Percentiles rank a stretch among this genome's conserved stretches.
Evolutionary conservation across 768 basidiomycete species (phyloP).

Genomic region (Boletellus ananas): DNA sequence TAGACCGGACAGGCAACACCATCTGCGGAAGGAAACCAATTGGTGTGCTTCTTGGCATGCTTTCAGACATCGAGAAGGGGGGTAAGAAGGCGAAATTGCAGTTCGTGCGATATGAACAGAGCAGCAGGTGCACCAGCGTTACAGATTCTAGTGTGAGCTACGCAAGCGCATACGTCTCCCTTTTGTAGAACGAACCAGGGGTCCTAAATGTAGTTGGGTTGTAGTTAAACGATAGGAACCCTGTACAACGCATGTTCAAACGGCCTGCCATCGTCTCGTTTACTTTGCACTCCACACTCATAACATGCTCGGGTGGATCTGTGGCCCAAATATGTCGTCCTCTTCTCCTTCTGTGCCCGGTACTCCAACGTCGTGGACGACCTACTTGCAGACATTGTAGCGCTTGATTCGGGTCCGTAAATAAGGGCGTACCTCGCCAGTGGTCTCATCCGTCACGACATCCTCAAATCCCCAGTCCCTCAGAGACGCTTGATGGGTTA

Average conservation of each 20-base stretch:
- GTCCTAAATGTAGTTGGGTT: not conserved
- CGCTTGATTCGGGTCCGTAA: not conserved
- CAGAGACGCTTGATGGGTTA: slow-evolving; percentile 50
- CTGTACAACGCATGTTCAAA: too few species aligned
- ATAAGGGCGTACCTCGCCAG: slow-evolving; percentile 51
- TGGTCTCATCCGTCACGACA: slow-evolving; percentile 43
- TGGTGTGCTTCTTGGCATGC: slow-evolving; percentile 80
- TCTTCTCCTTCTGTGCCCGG: slow-evolving; percentile 61
- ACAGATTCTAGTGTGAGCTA: slow-evolving; percentile 94
- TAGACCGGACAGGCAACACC: slow-evolving; percentile 80
- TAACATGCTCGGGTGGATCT: slow-evolving; percentile 29
- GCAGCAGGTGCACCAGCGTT: slow-evolving; percentile 63
- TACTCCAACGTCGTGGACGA: slow-evolving; percentile 65
- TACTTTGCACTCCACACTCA: not conserved
- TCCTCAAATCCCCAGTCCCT: slow-evolving; percentile 85
- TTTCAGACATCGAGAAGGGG: slow-evolving; percentile 53
- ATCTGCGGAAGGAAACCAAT: slow-evolving; percentile 98
- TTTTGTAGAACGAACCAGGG: slow-evolving; percentile 30
- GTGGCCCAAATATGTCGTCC: slow-evolving; percentile 56
- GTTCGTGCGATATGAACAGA: slow-evolving; percentile 95
- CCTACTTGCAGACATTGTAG: slow-evolving; percentile 37
- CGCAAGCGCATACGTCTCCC: slow-evolving; percentile 79
- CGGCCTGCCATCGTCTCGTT: not conserved
- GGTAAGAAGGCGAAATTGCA: slow-evolving; percentile 41
- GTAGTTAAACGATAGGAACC: too few species aligned